Conservation (phyloP, 2,329 filamentous ascomycete genomes). For the Fusarium duplospermum region DNA sequence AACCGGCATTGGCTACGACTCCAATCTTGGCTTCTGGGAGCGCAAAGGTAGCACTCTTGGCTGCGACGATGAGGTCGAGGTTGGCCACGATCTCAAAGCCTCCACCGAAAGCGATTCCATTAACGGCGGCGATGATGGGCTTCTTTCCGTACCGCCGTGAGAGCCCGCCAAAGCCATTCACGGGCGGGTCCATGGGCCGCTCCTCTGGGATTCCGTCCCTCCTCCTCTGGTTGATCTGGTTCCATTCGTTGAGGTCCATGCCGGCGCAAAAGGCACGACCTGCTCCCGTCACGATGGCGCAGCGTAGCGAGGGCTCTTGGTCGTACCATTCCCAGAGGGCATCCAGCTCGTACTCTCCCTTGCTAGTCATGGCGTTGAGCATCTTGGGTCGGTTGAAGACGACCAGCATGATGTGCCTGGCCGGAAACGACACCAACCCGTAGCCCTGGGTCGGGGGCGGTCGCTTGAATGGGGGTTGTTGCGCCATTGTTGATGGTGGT, state of each 20-base stretch:
- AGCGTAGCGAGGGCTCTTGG: slow-evolving; percentile 68
- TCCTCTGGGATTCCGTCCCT: slow-evolving; percentile 36
- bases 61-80: slow-evolving; percentile 77
- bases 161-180: slow-evolving; percentile 71
- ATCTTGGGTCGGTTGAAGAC: slow-evolving; percentile 38
- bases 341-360: slow-evolving; percentile 51
- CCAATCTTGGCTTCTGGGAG: slow-evolving; percentile 79
- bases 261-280: slow-evolving; percentile 76
- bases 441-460: slow-evolving; percentile 35
- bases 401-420: slow-evolving; percentile 41
- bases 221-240: slow-evolving; percentile 38
- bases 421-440: slow-evolving; percentile 41
- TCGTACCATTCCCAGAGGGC: slow-evolving; percentile 71
- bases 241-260: slow-evolving; percentile 67
- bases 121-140: slow-evolving; percentile 80
- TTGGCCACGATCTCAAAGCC: slow-evolving; percentile 83
- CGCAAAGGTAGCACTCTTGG: slow-evolving; percentile 68
- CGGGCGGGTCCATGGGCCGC: slow-evolving; percentile 41
- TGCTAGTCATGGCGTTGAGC: slow-evolving; percentile 42
- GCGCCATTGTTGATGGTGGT: slow-evolving; percentile 23
- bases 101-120: slow-evolving; percentile 79
- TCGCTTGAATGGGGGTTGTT: slow-evolving; percentile 30
- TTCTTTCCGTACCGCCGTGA: slow-evolving; percentile 76
- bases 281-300: slow-evolving; percentile 71
- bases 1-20: slow-evolving; percentile 77